Base-by-base conservation (phyloP, 495 filamentous ascomycete genomes). In the Podospora fimiseda region DNA sequence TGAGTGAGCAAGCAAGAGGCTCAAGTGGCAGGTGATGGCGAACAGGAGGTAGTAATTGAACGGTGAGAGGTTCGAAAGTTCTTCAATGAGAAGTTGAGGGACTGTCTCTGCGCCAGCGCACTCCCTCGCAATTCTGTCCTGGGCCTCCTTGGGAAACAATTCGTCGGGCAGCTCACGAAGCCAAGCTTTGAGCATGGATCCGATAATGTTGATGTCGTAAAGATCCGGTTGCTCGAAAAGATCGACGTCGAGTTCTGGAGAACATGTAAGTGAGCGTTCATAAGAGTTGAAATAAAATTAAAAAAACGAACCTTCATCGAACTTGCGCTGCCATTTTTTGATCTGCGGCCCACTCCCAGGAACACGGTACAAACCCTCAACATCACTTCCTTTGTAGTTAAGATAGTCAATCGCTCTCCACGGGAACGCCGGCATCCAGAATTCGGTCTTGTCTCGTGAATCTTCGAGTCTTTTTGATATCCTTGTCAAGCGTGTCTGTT, bases 11-110 rank as follows among this genome's bases (percentile, higher is more conserved):
- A 90, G 86, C 13, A 96, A 80, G 3, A 95, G 79, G 63, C 87
- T 90, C 33, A 95, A 81, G 58, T 95, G 90, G 66, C 90, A 95
- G 24, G 90, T 96, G 58, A 95, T 93, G 56, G 90, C 90, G 68
- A 95, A 95, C 42, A 96, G 83, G 24, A 96, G 87, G 60, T 96
- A 95, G 70, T 96, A 96, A 69, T 96, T 90, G 73, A 88, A 95
- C 0, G 90, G 90, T 3, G 90, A 86, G 13, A 96, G 78, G 52
- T 86, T 89, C 2, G 90, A 94, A 2, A 96, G 84, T 67, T 94
- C 90, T 51, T 96, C 89, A 58, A 89, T 85, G 44, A 96, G 76
- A 65, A 88, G 57, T 56, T 91, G 85, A 5, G 90, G 90, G 2
- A 88, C 86, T 21, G 76, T 80, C 18, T 84, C 85, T 40, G 86